phyloP scores from a whole-genome alignment of 2,329 filamentous ascomycete species.

The Penicillium sclerotigenum region DNA sequence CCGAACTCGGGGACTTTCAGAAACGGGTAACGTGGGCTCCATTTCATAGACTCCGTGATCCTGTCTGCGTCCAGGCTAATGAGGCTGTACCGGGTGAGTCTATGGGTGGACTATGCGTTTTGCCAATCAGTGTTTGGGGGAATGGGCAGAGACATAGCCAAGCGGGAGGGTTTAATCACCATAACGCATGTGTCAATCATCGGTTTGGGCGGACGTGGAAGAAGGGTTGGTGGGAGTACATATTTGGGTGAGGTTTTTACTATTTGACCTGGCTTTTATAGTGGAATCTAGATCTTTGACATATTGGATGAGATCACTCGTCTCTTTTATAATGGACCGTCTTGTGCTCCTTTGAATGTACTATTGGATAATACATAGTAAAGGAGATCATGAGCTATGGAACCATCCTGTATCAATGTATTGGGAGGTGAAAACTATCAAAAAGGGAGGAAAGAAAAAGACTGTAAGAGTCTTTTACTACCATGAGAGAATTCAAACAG shows the following conservation, averaged over 20 bases:
- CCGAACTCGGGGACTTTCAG: not conserved
- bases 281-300: not conserved
- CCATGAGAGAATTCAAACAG: too few relatives aligned
- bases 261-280: not conserved
- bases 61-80: slow-evolving; percentile 26
- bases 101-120: slow-evolving; percentile 80
- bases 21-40: slow-evolving; percentile 35
- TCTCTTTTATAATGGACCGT: not conserved
- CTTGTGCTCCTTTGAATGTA: too few relatives aligned
- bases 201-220: slow-evolving; percentile 35
- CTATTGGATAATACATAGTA: too few relatives aligned
- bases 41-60: slow-evolving; percentile 27
- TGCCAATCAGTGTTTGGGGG: slow-evolving; percentile 67
- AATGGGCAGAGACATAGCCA: slow-evolving; percentile 37
- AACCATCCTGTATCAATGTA: not conserved
- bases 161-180: slow-evolving; percentile 25
- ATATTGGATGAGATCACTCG: too few relatives aligned
- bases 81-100: slow-evolving; percentile 48
- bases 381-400: not conserved
- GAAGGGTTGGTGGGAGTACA: slow-evolving; percentile 30
- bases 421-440: not conserved
- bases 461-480: not conserved
- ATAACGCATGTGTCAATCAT: slow-evolving; percentile 34
- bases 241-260: slow-evolving; percentile 21
- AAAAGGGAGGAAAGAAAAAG: not conserved